These are phyloP conservation scores for Harringtonia aguacate DNA, from an alignment of 2,329 filamentous ascomycete genomes.

Conservation along the genomic window DNA sequence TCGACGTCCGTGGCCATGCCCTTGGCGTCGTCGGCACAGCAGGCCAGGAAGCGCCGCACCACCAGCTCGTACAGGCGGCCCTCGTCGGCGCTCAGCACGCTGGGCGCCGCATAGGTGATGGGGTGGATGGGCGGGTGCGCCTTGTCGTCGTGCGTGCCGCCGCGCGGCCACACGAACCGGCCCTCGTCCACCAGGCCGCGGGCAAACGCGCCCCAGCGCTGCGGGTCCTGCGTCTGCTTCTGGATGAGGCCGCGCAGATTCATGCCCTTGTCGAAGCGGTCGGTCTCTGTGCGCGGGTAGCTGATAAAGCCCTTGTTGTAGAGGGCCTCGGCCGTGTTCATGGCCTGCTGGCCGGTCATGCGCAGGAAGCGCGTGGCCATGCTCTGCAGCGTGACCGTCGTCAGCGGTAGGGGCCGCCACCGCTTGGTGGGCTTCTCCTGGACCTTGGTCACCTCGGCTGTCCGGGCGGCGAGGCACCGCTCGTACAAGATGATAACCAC, in stretches of 20 bases:
- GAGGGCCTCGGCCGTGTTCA: slow-evolving; percentile 75
- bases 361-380: slow-evolving; percentile 79
- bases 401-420: slow-evolving; percentile 87
- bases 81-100: slow-evolving; percentile 55
- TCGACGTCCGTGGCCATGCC: slow-evolving; percentile 79
- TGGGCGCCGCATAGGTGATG: slow-evolving; percentile 67
- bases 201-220: slow-evolving; percentile 70
- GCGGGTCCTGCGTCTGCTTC: slow-evolving; percentile 66
- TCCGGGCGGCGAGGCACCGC: slow-evolving; percentile 65
- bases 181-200: slow-evolving; percentile 62
- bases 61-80: slow-evolving; percentile 85
- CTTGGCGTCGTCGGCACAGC: slow-evolving; percentile 88
- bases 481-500: slow-evolving; percentile 76
- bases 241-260: slow-evolving; percentile 69
- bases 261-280: slow-evolving; percentile 87
- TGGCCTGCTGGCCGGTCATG: slow-evolving; percentile 86
- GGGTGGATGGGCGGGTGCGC: slow-evolving; percentile 97
- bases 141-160: slow-evolving; percentile 85
- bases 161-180: slow-evolving; percentile 65
- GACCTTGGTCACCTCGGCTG: slow-evolving; percentile 72
- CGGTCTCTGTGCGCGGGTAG: slow-evolving; percentile 94
- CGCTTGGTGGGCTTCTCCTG: slow-evolving; percentile 87
- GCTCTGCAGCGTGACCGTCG: slow-evolving; percentile 93
- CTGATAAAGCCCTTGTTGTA: slow-evolving; percentile 96
- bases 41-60: slow-evolving; percentile 81